Conservation (phyloP, 352 stramenopile species). For the Pelagophyceae sp. region DNA sequence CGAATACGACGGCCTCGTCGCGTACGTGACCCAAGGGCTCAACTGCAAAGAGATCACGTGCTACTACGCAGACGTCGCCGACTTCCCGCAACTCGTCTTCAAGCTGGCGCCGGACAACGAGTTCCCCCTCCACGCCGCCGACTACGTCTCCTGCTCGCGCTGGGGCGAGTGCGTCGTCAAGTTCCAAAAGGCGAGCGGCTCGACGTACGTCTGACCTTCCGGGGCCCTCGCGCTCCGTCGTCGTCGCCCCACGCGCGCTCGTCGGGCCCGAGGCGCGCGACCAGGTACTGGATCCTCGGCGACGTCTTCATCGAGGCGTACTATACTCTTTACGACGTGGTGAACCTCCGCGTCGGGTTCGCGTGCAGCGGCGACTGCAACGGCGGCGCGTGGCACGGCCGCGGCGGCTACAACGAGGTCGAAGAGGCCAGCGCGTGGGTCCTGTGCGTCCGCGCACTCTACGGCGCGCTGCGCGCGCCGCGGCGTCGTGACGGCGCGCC, state of each 20-base stretch:
- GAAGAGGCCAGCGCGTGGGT: slow-evolving; percentile 29
- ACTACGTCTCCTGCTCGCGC: slow-evolving; percentile 37
- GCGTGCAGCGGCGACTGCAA: slow-evolving; percentile 66
- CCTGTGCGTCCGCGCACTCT: too few species aligned
- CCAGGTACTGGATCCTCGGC: slow-evolving; percentile 71
- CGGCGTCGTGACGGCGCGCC: background rate
- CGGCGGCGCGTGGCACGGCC: slow-evolving; percentile 50
- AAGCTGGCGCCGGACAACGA: slow-evolving; percentile 69
- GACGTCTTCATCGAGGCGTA: slow-evolving; percentile 79
- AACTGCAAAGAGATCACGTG: slow-evolving; percentile 53
- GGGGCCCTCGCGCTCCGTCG: too few species aligned
- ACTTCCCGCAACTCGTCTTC: slow-evolving; percentile 60
- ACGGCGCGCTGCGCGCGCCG: too few species aligned
- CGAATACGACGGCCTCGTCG: slow-evolving; percentile 53
- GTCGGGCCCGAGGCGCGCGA: too few species aligned
- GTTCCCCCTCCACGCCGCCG: slow-evolving; percentile 59
- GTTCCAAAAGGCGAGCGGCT: slow-evolving; percentile 53
- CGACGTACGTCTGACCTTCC: too few species aligned
- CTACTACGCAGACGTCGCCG: slow-evolving; percentile 39
- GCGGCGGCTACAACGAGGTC: slow-evolving; percentile 30
- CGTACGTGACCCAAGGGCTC: slow-evolving; percentile 51
- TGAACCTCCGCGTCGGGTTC: slow-evolving; percentile 71
- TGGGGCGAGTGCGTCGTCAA: slow-evolving; percentile 61
- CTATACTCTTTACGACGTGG: slow-evolving; percentile 76
- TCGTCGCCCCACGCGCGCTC: slow-evolving; percentile 55